Evolutionary conservation across 1,284 basidiomycete species (phyloP), one percentile per base, ranked within the genome.

Genomic region (Ceratobasidium sp.): DNA sequence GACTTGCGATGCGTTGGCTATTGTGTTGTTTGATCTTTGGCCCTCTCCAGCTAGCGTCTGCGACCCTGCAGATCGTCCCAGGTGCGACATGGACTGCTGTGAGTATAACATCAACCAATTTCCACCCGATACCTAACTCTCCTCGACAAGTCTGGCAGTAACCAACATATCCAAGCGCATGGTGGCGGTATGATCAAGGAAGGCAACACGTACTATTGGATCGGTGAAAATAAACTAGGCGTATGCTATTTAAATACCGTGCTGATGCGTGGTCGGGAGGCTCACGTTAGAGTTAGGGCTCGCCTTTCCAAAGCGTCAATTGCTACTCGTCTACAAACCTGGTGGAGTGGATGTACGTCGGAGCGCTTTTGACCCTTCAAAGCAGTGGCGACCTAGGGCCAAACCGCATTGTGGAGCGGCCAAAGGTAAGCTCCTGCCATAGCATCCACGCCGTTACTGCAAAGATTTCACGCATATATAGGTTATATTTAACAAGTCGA

Each of bases 141-240:
- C 40, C 5, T 32, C 34, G 0, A 70, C 64, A 43, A 74, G 71
- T 32, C 74, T 66, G 76, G 76, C 19, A 77, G 74, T 22, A 77
- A 77, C 54, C 67, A 75, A 59, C 78, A 79, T 54, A 56, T 79
- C 34, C 78, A 79, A 67, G 78, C n/a, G n/a, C n/a, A n/a, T n/a
- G 76, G n/a, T 76, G 77, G 25, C 8, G 78, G 78, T 6, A 77
- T 79, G 19, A 76, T 69, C 52, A 77, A 79, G 51, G 71, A 59
- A 32, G 76, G 76, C 9, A 67, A 65, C 46, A 68, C 75, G 6
- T 79, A 79, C 62, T 79, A 79, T 52, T 67, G 25, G 57, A 70
- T 77, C 17, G 77, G 77, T 3, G 77, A 77, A 61, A 76, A 77
- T 40, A 75, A 77, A 64, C 57, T 76, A 5, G 70, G 71, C 32